A percentile compares a stretch with the other conserved stretches of the same genome.
Evolutionary conservation across 306 rosid genomes (phyloP).

Genomic region (Casuarina glauca): DNA sequence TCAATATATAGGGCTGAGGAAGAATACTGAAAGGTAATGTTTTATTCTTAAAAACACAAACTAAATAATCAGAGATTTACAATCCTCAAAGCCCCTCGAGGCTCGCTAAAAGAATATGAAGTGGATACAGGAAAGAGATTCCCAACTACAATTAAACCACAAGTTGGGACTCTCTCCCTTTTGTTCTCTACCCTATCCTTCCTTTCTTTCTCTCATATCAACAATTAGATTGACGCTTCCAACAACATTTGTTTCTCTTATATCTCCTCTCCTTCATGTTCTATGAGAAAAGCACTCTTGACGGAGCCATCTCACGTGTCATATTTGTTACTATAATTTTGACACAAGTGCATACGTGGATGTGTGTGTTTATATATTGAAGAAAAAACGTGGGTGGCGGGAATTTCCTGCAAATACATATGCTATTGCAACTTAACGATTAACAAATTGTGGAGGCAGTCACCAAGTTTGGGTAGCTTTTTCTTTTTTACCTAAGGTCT

Average conservation of each 20-base stretch:
- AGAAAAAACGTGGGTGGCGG: not conserved
- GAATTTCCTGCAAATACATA: slow-evolving; percentile 19
- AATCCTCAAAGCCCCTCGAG: slow-evolving; percentile 37
- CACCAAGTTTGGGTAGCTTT: not conserved
- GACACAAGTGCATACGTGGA: not conserved
- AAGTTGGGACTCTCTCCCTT: slow-evolving; percentile 11
- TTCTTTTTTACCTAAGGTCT: slow-evolving; percentile 49
- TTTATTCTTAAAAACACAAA: slow-evolving; percentile 26
- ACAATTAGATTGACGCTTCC: slow-evolving; percentile 29
- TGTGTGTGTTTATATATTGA: not conserved
- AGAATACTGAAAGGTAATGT: slow-evolving; percentile 10
- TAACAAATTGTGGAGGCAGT: slow-evolving; percentile 16
- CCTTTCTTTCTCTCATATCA: slow-evolving; percentile 31
- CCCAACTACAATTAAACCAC: slow-evolving; percentile 31
- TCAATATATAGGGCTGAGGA: not conserved
- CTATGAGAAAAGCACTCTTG: slow-evolving; percentile 19
- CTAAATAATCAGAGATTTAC: slow-evolving; percentile 19
- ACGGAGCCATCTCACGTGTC: slow-evolving; percentile 7
- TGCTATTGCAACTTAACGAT: slow-evolving; percentile 24
- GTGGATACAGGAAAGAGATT: slow-evolving; percentile 17
- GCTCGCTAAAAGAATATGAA: slow-evolving; percentile 28
- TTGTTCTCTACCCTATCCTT: slow-evolving; percentile 12
- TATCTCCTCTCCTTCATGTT: slow-evolving; percentile 20
- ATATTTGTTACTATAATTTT: slow-evolving; percentile 23
- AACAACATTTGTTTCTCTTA: slow-evolving; percentile 3